Evolutionary conservation across 441 rosid genomes (phyloP).

Genomic region (Gossypium schwendimanii): DNA sequence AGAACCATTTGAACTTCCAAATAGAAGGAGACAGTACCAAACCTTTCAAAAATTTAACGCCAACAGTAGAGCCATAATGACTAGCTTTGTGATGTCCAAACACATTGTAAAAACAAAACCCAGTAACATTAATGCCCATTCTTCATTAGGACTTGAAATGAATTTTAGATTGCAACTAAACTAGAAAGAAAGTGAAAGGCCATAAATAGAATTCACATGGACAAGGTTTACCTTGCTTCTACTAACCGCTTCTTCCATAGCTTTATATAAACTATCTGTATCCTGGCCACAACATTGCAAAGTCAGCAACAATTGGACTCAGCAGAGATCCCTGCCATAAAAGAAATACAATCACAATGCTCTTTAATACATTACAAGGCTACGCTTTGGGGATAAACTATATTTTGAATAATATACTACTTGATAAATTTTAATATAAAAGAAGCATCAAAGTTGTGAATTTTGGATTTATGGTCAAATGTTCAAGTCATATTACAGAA

Average conservation of each 20-base stretch:
- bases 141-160: neutral
- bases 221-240: conserved; percentile 52
- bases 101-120: neutral
- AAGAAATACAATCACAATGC: conserved; percentile 48
- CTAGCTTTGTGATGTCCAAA: neutral
- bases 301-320: conserved; percentile 70
- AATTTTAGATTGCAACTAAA: conserved; percentile 1
- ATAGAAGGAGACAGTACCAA: neutral
- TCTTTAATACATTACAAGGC: conserved; percentile 40
- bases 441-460: conserved; percentile 1
- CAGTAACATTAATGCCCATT: neutral
- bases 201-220: conserved; percentile 3
- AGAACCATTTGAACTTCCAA: conserved; percentile 1
- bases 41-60: neutral
- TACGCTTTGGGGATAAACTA: conserved; percentile 25
- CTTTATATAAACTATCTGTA: conserved; percentile 55
- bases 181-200: neutral
- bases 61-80: neutral
- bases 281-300: conserved; percentile 81
- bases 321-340: conserved; percentile 58
- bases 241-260: conserved; percentile 52
- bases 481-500: conserved; percentile 4
- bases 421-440: neutral
- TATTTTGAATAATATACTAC: neutral
- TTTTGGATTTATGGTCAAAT: neutral